Evolutionary conservation across 257 asterid genomes (phyloP).

Genomic region (Solanum stenotomum): DNA sequence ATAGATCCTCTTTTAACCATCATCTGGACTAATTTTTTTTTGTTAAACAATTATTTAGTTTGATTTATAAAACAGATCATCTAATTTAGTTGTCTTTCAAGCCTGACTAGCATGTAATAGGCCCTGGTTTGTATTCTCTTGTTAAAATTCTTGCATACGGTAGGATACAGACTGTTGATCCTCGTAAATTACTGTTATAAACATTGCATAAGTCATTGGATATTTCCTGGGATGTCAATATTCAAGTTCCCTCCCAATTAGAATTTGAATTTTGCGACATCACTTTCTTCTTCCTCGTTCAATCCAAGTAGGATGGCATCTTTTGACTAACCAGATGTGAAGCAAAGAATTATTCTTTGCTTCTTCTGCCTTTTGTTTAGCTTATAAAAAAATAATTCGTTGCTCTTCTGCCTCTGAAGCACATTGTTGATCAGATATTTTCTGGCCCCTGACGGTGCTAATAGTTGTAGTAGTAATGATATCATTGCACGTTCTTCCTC

Average conservation of each 20-base stretch:
- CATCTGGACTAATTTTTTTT: background rate
- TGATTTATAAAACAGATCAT: background rate
- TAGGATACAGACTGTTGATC: background rate
- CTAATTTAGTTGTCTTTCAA: background rate
- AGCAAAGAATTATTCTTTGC: background rate
- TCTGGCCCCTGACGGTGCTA: background rate
- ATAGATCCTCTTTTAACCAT: background rate
- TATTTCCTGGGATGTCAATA: background rate
- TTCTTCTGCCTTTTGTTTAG: background rate
- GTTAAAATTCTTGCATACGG: background rate
- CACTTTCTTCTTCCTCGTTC: background rate
- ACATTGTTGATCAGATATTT: background rate
- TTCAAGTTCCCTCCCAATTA: background rate
- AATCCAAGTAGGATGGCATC: background rate
- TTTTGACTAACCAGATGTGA: background rate
- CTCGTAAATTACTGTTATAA: background rate
- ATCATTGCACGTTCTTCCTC: background rate
- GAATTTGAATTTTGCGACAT: background rate
- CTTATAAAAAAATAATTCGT: background rate
- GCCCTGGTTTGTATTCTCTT: background rate
- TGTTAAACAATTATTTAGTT: background rate
- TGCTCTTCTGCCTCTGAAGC: background rate
- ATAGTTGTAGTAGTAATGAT: background rate
- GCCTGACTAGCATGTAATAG: background rate
- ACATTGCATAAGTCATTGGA: background rate